phyloP scores from a whole-genome alignment of 768 basidiomycete genomes.

The Cubamyces lactineus region DNA sequence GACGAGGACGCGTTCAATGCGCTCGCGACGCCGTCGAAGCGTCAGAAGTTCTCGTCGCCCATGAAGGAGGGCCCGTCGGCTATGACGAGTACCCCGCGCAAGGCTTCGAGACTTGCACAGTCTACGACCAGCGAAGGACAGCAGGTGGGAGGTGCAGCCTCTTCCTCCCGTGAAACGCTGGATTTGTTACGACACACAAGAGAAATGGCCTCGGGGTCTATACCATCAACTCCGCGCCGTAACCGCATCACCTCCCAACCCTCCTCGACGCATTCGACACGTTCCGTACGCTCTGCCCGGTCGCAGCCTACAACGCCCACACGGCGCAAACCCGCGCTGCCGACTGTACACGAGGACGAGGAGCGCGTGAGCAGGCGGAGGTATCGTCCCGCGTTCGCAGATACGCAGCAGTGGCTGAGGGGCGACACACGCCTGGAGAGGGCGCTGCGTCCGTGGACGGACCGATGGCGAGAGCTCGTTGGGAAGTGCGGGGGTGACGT shows the following conservation, averaged over 20 bases:
- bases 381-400: slow-evolving; percentile 29
- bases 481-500: slow-evolving; percentile 15
- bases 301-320: slow-evolving; percentile 20
- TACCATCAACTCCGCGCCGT: slow-evolving; percentile 19
- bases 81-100: neutral
- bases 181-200: slow-evolving; percentile 11
- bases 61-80: slow-evolving; percentile 12
- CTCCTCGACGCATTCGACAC: slow-evolving; percentile 15
- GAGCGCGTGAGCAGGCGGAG: slow-evolving; percentile 22
- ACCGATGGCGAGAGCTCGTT: slow-evolving; percentile 15
- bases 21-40: slow-evolving; percentile 33
- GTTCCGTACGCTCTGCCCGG: slow-evolving; percentile 4
- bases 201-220: neutral
- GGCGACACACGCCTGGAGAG: slow-evolving; percentile 28
- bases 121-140: neutral
- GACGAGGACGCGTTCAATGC: slow-evolving; percentile 25
- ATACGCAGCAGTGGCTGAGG: slow-evolving; percentile 33
- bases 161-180: slow-evolving; percentile 21
- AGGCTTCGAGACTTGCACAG: slow-evolving; percentile 9
- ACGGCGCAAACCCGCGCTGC: neutral
- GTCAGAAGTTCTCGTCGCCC: slow-evolving; percentile 25
- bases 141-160: slow-evolving; percentile 6
- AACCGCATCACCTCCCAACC: slow-evolving; percentile 11
- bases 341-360: slow-evolving; percentile 23
- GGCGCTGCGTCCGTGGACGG: slow-evolving; percentile 23